A percentile compares a stretch with the other conserved stretches of the same genome.
These are phyloP conservation scores for maize (Zea mays) DNA, from an alignment of 176 grass and related monocot species.

Conservation along the genomic window Zm-B73-REFERENCE-NAM-5.0 NC_050097.1:170308001-170308500, in stretches of 20 bases:
- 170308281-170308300: constrained; percentile 69
- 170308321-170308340: constrained; percentile 57
- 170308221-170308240: constrained; percentile 43
- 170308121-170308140: constrained; percentile 45
- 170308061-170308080: constrained; percentile 47
- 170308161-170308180: constrained; percentile 60
- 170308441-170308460: constrained; percentile 49
- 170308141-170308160: constrained; percentile 60
- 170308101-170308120: constrained; percentile 75
- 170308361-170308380: constrained; percentile 51
- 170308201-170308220: constrained; percentile 68
- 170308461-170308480: constrained; percentile 48
- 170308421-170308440: constrained; percentile 58
- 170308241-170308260: constrained; percentile 51
- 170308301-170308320: constrained; percentile 67
- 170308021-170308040: constrained; percentile 62
- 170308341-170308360: constrained; percentile 57
- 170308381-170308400: constrained; percentile 64
- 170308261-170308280: constrained; percentile 54
- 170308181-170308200: constrained; percentile 67
- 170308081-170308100: constrained; percentile 69
- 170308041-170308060: constrained; percentile 65
- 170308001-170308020: constrained; percentile 60
- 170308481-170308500: constrained; percentile 61
- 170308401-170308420: constrained; percentile 63